A percentile compares a stretch with the other conserved stretches of the same genome.
These are phyloP conservation scores for Moesziomyces aphidis DNA, from an alignment of 1,284 basidiomycete species.

Conservation along the genomic window DNA sequence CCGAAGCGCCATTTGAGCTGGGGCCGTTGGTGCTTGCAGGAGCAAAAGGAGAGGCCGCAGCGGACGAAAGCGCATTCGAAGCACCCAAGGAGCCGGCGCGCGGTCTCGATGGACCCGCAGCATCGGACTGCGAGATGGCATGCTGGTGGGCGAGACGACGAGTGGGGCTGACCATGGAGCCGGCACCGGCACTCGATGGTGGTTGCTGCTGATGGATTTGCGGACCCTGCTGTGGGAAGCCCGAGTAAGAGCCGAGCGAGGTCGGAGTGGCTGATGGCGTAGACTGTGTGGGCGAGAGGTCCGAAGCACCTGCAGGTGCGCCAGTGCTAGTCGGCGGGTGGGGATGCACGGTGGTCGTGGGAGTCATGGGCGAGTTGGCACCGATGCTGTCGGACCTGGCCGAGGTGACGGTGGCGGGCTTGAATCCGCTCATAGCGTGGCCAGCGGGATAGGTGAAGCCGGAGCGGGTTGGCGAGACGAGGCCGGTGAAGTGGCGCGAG, in stretches of 20 bases:
- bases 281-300: conserved; percentile 41
- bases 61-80: conserved; percentile 5
- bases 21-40: background rate
- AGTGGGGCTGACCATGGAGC: conserved; percentile 38
- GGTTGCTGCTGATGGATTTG: conserved; percentile 7
- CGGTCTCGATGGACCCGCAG: conserved; percentile 19
- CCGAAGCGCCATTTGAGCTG: conserved; percentile 3
- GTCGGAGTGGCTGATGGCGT: conserved; percentile 33
- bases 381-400: conserved; percentile 22
- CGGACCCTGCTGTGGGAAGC: conserved; percentile 14
- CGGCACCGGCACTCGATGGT: conserved; percentile 18
- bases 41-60: conserved; percentile 12
- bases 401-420: conserved; percentile 26
- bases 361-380: conserved; percentile 34
- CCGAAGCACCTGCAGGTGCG: conserved; percentile 12
- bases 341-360: conserved; percentile 18
- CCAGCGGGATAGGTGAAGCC: conserved; percentile 33
- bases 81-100: conserved; percentile 32
- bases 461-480: conserved; percentile 43
- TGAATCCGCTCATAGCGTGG: conserved; percentile 45
- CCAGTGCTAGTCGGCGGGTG: conserved; percentile 14
- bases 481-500: conserved; percentile 31
- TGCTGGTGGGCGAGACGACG: conserved; percentile 46
- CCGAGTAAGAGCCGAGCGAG: conserved; percentile 30
- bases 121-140: conserved; percentile 21